These are phyloP conservation scores for Lepidium aucheri DNA, from an alignment of 345 rosid species.

Conservation along the genomic window DNA sequence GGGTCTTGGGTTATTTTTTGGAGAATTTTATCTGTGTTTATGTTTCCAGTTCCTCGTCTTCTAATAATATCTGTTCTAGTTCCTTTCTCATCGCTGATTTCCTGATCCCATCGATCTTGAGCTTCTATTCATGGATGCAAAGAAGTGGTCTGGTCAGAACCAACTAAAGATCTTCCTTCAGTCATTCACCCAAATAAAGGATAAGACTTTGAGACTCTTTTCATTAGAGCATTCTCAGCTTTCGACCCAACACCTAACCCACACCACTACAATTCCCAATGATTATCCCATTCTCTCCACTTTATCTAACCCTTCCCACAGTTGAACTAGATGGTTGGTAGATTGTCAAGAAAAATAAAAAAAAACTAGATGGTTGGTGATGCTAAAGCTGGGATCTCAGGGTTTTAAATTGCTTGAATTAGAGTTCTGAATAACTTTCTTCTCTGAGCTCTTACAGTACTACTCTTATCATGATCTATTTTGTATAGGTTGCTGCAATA, in stretches of 20 bases:
- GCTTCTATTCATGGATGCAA: background rate
- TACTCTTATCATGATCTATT: background rate
- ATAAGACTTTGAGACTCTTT: background rate
- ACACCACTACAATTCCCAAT: background rate
- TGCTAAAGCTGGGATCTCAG: background rate
- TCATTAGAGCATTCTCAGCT: background rate
- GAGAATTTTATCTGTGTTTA: constrained; percentile 3
- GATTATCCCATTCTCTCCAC: background rate
- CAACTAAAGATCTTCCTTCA: background rate
- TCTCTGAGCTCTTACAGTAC: background rate
- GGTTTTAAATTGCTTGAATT: background rate
- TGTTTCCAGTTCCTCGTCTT: background rate
- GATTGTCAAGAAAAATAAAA: too few species aligned
- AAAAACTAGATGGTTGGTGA: background rate
- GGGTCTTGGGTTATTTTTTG: background rate
- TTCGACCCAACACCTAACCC: background rate
- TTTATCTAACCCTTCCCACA: background rate
- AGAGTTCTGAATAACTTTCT: background rate
- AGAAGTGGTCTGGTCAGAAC: constrained; percentile 3
- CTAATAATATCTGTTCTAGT: background rate
- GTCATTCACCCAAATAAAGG: background rate
- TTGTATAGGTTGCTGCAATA: constrained; percentile 55
- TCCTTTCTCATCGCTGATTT: background rate
- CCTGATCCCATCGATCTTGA: background rate
- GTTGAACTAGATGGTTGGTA: background rate